These are phyloP conservation scores for Fusarium oxysporum DNA, from an alignment of 2,329 filamentous ascomycete genomes.

Conservation along the genomic window DNA sequence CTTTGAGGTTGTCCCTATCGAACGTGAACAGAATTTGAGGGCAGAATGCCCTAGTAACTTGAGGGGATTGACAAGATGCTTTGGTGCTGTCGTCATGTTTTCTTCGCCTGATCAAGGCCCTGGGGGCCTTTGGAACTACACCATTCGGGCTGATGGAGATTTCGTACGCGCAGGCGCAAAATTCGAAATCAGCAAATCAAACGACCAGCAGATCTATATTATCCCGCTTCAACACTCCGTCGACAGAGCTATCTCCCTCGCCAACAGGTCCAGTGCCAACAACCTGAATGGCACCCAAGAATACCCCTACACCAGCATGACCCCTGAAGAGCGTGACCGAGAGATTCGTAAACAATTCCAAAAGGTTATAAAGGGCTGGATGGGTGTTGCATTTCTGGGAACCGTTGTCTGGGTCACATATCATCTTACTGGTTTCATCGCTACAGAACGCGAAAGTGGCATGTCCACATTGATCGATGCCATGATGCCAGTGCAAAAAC, in stretches of 20 bases:
- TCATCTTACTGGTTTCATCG: slow-evolving; percentile 87
- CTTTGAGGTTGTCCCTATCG: slow-evolving; percentile 65
- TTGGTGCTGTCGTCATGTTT: slow-evolving; percentile 78
- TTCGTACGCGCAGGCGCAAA: slow-evolving; percentile 67
- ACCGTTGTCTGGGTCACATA: slow-evolving; percentile 86
- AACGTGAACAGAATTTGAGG: slow-evolving; percentile 68
- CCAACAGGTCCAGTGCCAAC: slow-evolving; percentile 58
- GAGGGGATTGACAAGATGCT: slow-evolving; percentile 77
- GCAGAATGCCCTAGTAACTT: slow-evolving; percentile 72
- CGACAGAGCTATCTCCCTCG: slow-evolving; percentile 75
- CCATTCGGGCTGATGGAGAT: slow-evolving; percentile 79
- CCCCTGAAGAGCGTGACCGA: slow-evolving; percentile 72
- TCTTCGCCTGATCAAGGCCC: slow-evolving; percentile 79
- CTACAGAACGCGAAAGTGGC: slow-evolving; percentile 85
- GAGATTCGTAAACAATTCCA: slow-evolving; percentile 78
- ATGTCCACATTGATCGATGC: slow-evolving; percentile 91
- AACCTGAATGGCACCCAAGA: slow-evolving; percentile 62
- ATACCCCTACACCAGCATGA: slow-evolving; percentile 81
- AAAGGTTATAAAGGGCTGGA: slow-evolving; percentile 75
- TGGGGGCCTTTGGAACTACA: slow-evolving; percentile 84
- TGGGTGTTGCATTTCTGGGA: slow-evolving; percentile 83
- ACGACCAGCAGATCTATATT: slow-evolving; percentile 81
- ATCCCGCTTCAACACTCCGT: slow-evolving; percentile 84
- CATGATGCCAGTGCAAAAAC: slow-evolving; percentile 83
- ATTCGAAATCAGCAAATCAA: slow-evolving; percentile 74